Conservation (phyloP, 495 filamentous ascomycete genomes). For the Xylaria longipes region DNA sequence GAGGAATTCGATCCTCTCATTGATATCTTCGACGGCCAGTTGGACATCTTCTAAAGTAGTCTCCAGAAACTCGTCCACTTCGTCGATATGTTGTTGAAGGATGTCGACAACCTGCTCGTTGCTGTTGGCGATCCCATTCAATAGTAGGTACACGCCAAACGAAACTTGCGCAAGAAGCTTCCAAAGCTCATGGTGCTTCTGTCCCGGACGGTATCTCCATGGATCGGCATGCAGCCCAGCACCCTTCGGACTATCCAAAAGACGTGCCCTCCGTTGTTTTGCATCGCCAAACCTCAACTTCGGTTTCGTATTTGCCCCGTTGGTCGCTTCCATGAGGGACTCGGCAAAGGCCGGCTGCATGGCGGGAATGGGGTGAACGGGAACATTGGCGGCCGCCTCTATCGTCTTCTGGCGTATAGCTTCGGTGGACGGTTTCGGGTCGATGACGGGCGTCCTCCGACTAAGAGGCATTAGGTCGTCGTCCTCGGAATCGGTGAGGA, state of each 20-base stretch:
- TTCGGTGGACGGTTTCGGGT: constrained; percentile 29
- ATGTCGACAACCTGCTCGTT: constrained; percentile 87
- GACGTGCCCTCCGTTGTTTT: constrained; percentile 67
- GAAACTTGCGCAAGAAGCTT: constrained; percentile 92
- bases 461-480: constrained; percentile 38
- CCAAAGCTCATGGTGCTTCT: constrained; percentile 80
- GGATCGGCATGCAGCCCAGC: constrained; percentile 65
- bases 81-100: constrained; percentile 89
- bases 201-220: constrained; percentile 73
- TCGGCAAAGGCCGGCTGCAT: constrained; percentile 96
- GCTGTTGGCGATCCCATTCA: constrained; percentile 85
- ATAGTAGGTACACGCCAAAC: constrained; percentile 89
- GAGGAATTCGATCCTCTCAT: constrained; percentile 75
- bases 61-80: constrained; percentile 89
- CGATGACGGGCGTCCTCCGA: constrained; percentile 20
- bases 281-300: constrained; percentile 65
- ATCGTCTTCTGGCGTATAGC: constrained; percentile 39
- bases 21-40: constrained; percentile 76
- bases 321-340: constrained; percentile 77
- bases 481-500: constrained; percentile 42
- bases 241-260: constrained; percentile 71
- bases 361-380: constrained; percentile 77
- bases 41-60: constrained; percentile 84
- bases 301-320: constrained; percentile 51
- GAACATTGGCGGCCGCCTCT: constrained; percentile 47